Evolutionary conservation across 257 asterid genomes (phyloP).

Genomic region (Vinca minor): DNA sequence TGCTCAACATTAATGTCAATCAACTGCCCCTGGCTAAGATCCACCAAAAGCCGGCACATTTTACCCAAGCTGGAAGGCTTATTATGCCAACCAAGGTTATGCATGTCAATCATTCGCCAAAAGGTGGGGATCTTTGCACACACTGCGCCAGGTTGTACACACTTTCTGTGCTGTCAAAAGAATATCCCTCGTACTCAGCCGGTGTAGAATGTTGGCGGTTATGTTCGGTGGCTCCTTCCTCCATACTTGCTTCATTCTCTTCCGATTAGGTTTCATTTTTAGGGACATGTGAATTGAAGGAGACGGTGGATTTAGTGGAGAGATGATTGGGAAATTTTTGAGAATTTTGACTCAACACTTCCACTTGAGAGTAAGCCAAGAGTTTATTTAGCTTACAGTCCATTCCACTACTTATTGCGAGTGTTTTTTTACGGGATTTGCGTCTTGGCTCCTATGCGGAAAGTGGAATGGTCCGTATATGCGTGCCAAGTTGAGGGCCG

Average conservation of each 20-base stretch:
- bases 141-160: constrained; percentile 40
- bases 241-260: constrained; percentile 5
- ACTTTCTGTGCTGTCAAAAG: constrained; percentile 34
- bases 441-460: too few relatives aligned
- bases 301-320: too few relatives aligned
- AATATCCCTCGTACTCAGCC: constrained; percentile 34
- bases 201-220: constrained; percentile 37
- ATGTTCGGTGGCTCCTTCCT: constrained; percentile 20
- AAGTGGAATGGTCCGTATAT: too few relatives aligned
- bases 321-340: too few relatives aligned
- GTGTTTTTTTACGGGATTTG: too few relatives aligned
- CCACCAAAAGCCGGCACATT: constrained; percentile 18
- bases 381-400: too few relatives aligned
- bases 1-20: constrained; percentile 15
- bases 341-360: too few relatives aligned
- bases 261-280: too few relatives aligned
- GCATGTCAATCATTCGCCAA: constrained; percentile 23
- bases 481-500: too few relatives aligned
- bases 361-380: too few relatives aligned
- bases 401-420: too few relatives aligned
- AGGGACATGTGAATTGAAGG: too few relatives aligned
- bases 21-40: constrained; percentile 24
- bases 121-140: constrained; percentile 41
- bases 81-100: background rate
- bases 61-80: constrained; percentile 3